Evolutionary conservation across 2,329 filamentous ascomycete species (phyloP), one percentile per base, ranked within the genome.

Genomic region (Fusarium sterilihyphosum): DNA sequence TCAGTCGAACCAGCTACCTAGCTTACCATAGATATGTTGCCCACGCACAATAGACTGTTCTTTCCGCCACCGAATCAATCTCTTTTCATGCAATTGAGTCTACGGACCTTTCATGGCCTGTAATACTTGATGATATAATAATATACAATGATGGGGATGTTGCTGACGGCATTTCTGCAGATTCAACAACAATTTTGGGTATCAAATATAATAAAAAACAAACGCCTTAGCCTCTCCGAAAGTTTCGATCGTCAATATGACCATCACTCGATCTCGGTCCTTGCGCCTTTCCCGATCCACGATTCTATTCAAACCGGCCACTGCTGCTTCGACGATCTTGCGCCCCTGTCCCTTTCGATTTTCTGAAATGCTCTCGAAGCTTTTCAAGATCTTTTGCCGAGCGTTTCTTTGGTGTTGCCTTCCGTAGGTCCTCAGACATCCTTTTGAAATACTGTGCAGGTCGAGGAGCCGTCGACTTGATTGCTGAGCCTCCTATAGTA

Each of bases 31-130:
- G 78, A 78, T 50, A 77, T 73, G 67, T 75, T 79, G 79, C 79
- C 74, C 79, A 80, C 78, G 79, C 78, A 80, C 73, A 78, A 80
- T 76, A 78, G 70, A 80, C 70, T 70, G 71, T 60, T 75, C 75
- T 78, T 77, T 76, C 69, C 76, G 74, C 74, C 70, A 75, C 49
- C 50, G 50, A 66, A 37, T 24, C n/a, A 66, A 44, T 31, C 26
- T 47, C 63, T n/a, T 43, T 58, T 47, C 20, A 16, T 43, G 33
- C 22, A 57, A 24, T 29, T 20, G 12, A 41, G 20, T 22, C 22
- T 53, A 22, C 35, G 14, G 20, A 18, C 17, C 29, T 47, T 63
- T 43, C 12, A 46, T n/a, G 18, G 41, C 38, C 29, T 33, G 20
- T 18, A 24, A 57, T 31, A 37, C 16, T 44, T 20, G 24, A 14